Percentiles rank a stretch among this genome's conserved stretches.
Conservation (phyloP, 495 filamentous ascomycete genomes). For the Aspergillus indologenus region DNA sequence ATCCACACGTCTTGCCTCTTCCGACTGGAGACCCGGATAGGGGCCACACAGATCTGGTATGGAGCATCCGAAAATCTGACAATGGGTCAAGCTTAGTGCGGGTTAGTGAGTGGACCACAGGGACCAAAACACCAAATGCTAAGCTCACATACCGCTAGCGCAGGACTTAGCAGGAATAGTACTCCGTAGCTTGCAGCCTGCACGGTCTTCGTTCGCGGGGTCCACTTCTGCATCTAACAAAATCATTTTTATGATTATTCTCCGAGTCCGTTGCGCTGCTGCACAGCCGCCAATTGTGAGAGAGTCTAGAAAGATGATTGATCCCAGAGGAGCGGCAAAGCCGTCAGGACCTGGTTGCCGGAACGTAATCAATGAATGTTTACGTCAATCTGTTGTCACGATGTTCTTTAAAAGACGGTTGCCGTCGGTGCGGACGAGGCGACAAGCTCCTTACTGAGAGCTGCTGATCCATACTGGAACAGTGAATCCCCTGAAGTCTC, state of each 20-base stretch:
- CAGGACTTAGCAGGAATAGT: not conserved
- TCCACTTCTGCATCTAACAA: not conserved
- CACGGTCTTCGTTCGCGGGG: not conserved
- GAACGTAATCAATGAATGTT: no score
- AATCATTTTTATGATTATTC: not conserved
- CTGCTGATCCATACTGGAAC: not conserved
- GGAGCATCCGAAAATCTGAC: not conserved
- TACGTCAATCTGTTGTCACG: no score
- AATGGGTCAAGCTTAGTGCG: not conserved
- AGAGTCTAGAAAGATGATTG: not conserved
- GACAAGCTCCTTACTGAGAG: not conserved
- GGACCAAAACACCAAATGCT: not conserved
- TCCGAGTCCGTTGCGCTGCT: not conserved
- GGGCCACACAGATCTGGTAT: slow-evolving; percentile 3
- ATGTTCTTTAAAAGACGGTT: no score
- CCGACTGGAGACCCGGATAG: not conserved
- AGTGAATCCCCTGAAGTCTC: not conserved
- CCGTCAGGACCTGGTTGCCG: no score
- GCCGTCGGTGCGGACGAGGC: not conserved
- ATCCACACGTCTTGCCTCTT: not conserved
- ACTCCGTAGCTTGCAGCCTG: not conserved
- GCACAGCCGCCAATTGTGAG: not conserved
- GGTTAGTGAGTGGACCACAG: not conserved
- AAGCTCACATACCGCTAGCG: not conserved
- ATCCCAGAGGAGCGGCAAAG: not conserved